These are phyloP conservation scores for Chenopodium album DNA, from an alignment of 148 eudicot genomes.

Conservation along the genomic window DNA sequence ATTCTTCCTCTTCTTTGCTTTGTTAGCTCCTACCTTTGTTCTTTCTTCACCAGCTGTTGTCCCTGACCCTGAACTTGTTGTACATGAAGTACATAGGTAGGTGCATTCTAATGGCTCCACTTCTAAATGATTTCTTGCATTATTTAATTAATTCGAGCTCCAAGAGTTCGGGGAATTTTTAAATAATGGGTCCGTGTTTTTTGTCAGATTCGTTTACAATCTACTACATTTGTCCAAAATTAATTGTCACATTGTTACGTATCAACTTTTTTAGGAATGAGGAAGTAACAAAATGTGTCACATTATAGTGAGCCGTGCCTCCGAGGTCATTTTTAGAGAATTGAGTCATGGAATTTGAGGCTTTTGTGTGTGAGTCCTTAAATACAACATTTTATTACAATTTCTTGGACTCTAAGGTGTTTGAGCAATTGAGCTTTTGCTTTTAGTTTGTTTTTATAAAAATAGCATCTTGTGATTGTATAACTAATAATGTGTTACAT, in stretches of 20 bases:
- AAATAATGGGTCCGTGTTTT: not conserved
- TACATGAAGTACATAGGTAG: slow-evolving; percentile 62
- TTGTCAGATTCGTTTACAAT: not conserved
- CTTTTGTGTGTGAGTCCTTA: not conserved
- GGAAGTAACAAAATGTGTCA: not conserved
- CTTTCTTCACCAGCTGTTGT: slow-evolving; percentile 32
- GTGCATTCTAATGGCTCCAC: slow-evolving; percentile 11
- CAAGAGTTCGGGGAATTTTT: not conserved
- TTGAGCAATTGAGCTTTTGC: not conserved
- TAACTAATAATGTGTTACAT: not conserved
- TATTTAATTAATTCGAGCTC: not conserved
- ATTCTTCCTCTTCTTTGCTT: slow-evolving; percentile 24
- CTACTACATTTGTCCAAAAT: not conserved
- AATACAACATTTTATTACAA: not conserved
- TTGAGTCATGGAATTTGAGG: not conserved
- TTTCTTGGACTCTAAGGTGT: not conserved
- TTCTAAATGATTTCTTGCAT: not conserved
- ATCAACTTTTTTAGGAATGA: not conserved
- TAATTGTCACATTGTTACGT: not conserved
- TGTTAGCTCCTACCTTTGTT: slow-evolving; percentile 24
- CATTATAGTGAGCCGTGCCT: not conserved
- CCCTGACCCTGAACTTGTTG: slow-evolving; percentile 53
- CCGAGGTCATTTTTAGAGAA: not conserved
- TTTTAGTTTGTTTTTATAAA: not conserved
- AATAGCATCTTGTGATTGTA: not conserved